These are phyloP conservation scores for Cupressus sempervirens DNA, from an alignment of 75 land plant species.

Conservation along the genomic window DNA sequence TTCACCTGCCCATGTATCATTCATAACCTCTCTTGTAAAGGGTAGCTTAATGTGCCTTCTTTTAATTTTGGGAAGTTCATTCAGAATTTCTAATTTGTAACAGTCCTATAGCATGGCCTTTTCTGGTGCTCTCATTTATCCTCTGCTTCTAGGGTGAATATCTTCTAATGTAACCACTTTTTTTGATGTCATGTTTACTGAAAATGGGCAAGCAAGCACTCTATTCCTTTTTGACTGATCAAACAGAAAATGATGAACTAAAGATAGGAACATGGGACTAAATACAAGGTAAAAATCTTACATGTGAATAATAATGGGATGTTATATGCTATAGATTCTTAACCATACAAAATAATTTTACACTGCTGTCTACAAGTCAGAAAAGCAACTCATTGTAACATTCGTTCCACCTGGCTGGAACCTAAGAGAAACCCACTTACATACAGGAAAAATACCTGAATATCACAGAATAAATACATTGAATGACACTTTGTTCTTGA, in stretches of 20 bases:
- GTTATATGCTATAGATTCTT: background rate
- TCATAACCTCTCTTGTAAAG: too few relatives aligned
- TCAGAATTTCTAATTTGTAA: too few relatives aligned
- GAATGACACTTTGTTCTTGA: background rate
- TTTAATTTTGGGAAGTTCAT: background rate
- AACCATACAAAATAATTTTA: background rate
- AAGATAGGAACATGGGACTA: background rate
- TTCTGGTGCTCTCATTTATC: background rate
- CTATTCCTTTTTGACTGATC: too few relatives aligned
- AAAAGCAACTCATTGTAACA: background rate
- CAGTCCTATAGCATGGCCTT: background rate
- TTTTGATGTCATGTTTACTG: background rate
- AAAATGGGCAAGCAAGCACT: background rate
- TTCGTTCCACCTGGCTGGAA: background rate
- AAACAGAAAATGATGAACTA: too few relatives aligned
- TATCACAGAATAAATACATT: background rate
- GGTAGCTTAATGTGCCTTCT: background rate
- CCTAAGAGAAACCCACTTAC: background rate
- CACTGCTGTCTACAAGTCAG: background rate
- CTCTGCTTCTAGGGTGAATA: background rate
- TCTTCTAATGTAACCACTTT: background rate
- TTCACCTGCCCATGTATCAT: too few relatives aligned
- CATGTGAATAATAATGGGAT: background rate
- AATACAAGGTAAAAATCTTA: background rate
- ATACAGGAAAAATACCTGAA: background rate